Percentiles rank a stretch among this genome's conserved stretches.
These are phyloP conservation scores for Stromatinia cepivora DNA, from an alignment of 2,329 filamentous ascomycete genomes.

Conservation along the genomic window DNA sequence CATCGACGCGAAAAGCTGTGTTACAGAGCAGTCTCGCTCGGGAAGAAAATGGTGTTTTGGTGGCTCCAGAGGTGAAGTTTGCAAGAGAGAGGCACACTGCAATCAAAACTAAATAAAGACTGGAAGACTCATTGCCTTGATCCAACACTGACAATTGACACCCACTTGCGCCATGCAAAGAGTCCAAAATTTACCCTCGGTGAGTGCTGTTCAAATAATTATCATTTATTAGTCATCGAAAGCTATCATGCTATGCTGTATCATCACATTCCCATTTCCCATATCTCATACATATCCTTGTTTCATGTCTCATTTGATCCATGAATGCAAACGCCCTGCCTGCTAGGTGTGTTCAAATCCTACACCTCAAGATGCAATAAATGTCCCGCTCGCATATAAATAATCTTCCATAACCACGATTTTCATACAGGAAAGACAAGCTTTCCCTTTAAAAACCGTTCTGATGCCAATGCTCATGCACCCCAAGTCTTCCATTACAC, in stretches of 20 bases:
- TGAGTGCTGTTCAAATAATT: background rate
- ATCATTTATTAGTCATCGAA: background rate
- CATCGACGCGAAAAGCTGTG: too few species aligned
- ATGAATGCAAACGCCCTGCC: constrained; percentile 4
- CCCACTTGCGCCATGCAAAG: background rate
- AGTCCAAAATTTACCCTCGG: background rate
- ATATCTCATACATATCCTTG: background rate
- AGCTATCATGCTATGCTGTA: background rate
- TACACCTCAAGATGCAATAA: background rate
- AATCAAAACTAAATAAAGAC: background rate
- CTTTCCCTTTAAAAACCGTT: background rate
- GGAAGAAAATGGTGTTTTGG: too few species aligned
- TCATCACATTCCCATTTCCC: background rate
- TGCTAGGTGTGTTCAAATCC: background rate
- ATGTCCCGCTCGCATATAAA: background rate
- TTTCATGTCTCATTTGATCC: background rate
- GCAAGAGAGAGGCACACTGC: too few species aligned
- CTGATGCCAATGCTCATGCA: constrained; percentile 19
- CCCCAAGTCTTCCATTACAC: constrained; percentile 21
- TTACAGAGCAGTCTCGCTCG: too few species aligned
- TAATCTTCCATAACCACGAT: background rate
- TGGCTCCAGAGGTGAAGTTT: too few species aligned
- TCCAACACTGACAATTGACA: background rate
- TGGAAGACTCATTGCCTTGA: background rate
- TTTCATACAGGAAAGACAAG: too few species aligned